Conservation (phyloP, 2,329 filamentous ascomycete species). For the Diaporthe batatas region DNA sequence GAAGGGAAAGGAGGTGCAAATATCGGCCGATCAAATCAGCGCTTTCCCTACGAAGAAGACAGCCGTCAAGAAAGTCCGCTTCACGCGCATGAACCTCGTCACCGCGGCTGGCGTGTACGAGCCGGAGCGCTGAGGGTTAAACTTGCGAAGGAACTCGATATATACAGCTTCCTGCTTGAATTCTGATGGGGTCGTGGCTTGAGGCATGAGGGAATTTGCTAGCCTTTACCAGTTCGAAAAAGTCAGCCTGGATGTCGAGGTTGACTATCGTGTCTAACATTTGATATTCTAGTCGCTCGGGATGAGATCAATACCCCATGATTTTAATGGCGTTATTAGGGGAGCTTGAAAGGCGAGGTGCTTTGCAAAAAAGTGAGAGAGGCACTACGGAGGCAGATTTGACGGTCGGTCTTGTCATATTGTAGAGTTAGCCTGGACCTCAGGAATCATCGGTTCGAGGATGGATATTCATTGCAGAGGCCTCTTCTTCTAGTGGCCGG, state of each 20-base stretch:
- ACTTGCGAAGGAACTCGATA: neutral
- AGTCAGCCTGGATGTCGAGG: neutral
- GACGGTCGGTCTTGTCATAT: neutral
- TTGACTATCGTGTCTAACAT: neutral
- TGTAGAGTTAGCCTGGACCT: neutral
- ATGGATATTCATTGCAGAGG: neutral
- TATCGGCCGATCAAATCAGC: conserved; percentile 93
- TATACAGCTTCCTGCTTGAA: neutral
- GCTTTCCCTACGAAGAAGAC: conserved; percentile 97
- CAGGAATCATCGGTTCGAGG: neutral
- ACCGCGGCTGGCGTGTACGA: conserved; percentile 83
- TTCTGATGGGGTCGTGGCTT: neutral
- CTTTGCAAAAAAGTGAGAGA: neutral
- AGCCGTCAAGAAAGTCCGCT: conserved; percentile 91
- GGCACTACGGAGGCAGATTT: neutral
- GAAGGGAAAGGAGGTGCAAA: conserved; percentile 89
- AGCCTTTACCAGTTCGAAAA: neutral
- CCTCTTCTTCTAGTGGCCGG: neutral
- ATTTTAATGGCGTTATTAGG: conserved; percentile 19
- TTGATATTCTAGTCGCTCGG: conserved; percentile 16
- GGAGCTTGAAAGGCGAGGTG: neutral
- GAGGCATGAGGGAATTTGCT: neutral
- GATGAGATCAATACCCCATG: conserved; percentile 11
- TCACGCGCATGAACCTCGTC: conserved; percentile 95
- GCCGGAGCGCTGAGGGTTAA: conserved; percentile 57